Percentiles rank a stretch among this genome's conserved stretches.
Conservation (phyloP, 2,329 filamentous ascomycete genomes). For the Colletotrichum godetiae region DNA sequence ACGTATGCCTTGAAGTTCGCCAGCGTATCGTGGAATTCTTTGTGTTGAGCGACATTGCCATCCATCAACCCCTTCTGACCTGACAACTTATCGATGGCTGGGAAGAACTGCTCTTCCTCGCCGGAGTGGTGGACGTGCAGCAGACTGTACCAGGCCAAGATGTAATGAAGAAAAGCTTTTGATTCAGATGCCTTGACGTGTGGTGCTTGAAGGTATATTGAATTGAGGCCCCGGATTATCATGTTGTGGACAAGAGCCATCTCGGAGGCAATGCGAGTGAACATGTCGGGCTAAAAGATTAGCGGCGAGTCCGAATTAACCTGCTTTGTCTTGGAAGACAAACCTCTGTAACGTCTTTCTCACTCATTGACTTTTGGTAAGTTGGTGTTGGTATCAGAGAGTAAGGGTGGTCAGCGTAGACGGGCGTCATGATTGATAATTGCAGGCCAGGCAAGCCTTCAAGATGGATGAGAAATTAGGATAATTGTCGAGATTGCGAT, state of each 20-base stretch:
- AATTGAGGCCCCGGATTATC: slow-evolving; percentile 50
- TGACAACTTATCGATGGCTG: slow-evolving; percentile 47
- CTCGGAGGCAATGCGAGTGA: slow-evolving; percentile 41
- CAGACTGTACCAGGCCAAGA: slow-evolving; percentile 44
- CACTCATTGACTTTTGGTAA: background rate
- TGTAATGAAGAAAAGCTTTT: slow-evolving; percentile 47
- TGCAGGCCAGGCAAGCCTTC: background rate
- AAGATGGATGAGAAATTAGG: no score
- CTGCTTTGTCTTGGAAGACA: background rate
- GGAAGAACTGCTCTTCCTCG: slow-evolving; percentile 54
- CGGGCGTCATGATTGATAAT: background rate
- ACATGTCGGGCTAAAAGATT: slow-evolving; percentile 41
- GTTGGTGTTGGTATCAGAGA: slow-evolving; percentile 11
- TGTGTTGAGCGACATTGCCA: slow-evolving; percentile 54
- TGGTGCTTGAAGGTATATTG: slow-evolving; percentile 50
- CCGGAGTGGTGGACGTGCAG: slow-evolving; percentile 51
- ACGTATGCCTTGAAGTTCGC: slow-evolving; percentile 43
- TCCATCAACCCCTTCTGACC: slow-evolving; percentile 53
- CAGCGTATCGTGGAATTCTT: slow-evolving; percentile 48
- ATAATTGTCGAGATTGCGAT: no score
- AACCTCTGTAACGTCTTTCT: slow-evolving; percentile 5
- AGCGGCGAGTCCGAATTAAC: background rate
- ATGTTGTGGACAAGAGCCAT: slow-evolving; percentile 50
- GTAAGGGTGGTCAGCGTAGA: slow-evolving; percentile 24
- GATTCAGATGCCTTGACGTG: slow-evolving; percentile 48